Conservation (phyloP, 2,329 filamentous ascomycete species). For the Penicillium palitans region DNA sequence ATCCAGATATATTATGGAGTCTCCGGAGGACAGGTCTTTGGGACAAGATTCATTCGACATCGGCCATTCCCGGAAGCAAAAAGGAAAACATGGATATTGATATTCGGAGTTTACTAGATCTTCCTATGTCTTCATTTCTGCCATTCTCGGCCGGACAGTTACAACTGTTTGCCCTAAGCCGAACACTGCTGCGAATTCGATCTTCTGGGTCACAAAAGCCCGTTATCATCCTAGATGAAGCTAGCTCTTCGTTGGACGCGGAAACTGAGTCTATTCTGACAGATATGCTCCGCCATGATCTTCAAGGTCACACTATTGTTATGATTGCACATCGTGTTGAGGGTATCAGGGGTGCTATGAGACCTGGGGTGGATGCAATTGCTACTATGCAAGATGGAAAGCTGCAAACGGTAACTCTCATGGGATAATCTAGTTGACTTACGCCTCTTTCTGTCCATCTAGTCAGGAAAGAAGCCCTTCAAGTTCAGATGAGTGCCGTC, state of each 20-base stretch:
- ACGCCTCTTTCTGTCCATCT: neutral
- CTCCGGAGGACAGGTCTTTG: constrained; percentile 1
- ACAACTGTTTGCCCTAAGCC: constrained; percentile 7
- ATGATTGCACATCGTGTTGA: constrained; percentile 5
- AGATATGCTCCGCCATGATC: constrained; percentile 4
- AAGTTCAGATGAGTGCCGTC: too few species aligned
- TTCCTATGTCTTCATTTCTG: constrained; percentile 6
- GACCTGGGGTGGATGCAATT: constrained; percentile 3
- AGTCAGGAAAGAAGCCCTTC: neutral
- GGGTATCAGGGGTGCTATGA: constrained; percentile 5
- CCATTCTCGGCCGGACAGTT: constrained; percentile 8
- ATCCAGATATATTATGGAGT: neutral
- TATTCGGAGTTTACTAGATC: neutral
- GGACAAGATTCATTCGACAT: neutral
- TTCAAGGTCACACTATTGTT: neutral
- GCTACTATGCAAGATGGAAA: constrained; percentile 2
- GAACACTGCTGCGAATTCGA: neutral
- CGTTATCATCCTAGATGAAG: constrained; percentile 9
- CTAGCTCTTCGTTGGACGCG: constrained; percentile 8
- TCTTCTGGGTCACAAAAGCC: neutral
- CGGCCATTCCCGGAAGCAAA: neutral
- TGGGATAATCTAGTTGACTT: neutral
- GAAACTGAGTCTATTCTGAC: constrained; percentile 5
- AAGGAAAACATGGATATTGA: neutral
- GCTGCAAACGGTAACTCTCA: neutral